Percentiles rank a stretch among this genome's conserved stretches.
Conservation (phyloP, 495 filamentous ascomycete genomes). For the Podospora fimiseda region DNA sequence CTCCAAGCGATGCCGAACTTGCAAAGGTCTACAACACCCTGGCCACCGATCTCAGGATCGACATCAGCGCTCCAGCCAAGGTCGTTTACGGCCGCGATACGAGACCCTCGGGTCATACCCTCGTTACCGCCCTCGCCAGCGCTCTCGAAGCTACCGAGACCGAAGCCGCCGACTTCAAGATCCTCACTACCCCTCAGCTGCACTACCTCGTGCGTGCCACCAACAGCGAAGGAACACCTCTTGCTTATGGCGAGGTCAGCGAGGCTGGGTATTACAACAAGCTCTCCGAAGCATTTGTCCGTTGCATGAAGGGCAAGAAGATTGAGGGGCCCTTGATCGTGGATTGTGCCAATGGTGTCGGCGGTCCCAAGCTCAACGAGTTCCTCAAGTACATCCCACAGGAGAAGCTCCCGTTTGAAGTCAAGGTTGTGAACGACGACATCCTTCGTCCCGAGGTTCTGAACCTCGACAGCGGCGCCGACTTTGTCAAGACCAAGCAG, state of each 20-base stretch:
- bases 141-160: constrained; percentile 69
- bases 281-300: constrained; percentile 69
- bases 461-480: constrained; percentile 89
- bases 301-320: constrained; percentile 69
- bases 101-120: constrained; percentile 76
- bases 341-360: constrained; percentile 95
- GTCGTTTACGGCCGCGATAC: constrained; percentile 92
- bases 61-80: constrained; percentile 59
- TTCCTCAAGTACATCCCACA: constrained; percentile 75
- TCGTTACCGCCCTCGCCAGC: constrained; percentile 69
- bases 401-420: constrained; percentile 60
- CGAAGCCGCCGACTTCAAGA: constrained; percentile 71
- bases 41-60: constrained; percentile 64
- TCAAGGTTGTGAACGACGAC: constrained; percentile 87
- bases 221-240: constrained; percentile 77
- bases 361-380: constrained; percentile 83
- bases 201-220: constrained; percentile 93
- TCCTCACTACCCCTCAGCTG: constrained; percentile 89
- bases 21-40: constrained; percentile 68
- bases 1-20: constrained; percentile 63
- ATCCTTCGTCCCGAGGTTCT: constrained; percentile 80
- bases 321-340: constrained; percentile 67
- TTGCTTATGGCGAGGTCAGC: constrained; percentile 79
- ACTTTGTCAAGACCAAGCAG: constrained; percentile 96
- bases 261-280: constrained; percentile 95